Percentiles rank a stretch among this genome's conserved stretches.
Conservation (phyloP, 257 asterid genomes). For the Thymus mandschuricus region DNA sequence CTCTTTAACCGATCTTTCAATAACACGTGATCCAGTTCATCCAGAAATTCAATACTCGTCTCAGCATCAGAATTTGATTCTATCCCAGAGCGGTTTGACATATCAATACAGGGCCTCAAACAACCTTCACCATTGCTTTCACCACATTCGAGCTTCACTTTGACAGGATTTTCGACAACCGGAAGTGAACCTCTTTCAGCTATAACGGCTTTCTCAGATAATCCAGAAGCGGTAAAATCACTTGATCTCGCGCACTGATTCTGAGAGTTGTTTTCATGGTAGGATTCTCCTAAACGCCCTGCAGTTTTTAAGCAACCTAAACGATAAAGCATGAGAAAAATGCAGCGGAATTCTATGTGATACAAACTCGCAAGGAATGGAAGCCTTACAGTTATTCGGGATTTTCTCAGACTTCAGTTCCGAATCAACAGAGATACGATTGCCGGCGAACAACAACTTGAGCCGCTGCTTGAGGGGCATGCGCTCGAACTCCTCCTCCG, state of each 20-base stretch:
- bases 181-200: conserved; percentile 28
- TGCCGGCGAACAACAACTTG: conserved; percentile 54
- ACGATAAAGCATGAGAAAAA: neutral
- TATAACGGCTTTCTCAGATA: conserved; percentile 32
- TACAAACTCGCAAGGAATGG: conserved; percentile 8
- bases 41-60: conserved; percentile 38
- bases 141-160: conserved; percentile 40
- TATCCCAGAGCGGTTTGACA: conserved; percentile 26
- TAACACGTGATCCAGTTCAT: conserved; percentile 63
- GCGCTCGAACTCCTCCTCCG: conserved; percentile 56
- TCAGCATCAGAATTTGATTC: conserved; percentile 41
- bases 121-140: conserved; percentile 33
- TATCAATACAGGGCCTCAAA: conserved; percentile 20
- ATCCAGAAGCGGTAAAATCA: conserved; percentile 24
- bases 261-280: conserved; percentile 28
- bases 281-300: conserved; percentile 36
- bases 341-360: conserved; percentile 1
- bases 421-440: conserved; percentile 23
- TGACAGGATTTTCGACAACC: conserved; percentile 20
- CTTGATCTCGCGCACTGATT: conserved; percentile 21
- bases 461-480: conserved; percentile 76
- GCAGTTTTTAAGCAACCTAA: conserved; percentile 18
- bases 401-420: conserved; percentile 26
- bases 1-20: conserved; percentile 60
- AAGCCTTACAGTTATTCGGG: neutral